Evolutionary conservation across 2,329 filamentous ascomycete species (phyloP).

Genomic region (Cladosporium sp.): DNA sequence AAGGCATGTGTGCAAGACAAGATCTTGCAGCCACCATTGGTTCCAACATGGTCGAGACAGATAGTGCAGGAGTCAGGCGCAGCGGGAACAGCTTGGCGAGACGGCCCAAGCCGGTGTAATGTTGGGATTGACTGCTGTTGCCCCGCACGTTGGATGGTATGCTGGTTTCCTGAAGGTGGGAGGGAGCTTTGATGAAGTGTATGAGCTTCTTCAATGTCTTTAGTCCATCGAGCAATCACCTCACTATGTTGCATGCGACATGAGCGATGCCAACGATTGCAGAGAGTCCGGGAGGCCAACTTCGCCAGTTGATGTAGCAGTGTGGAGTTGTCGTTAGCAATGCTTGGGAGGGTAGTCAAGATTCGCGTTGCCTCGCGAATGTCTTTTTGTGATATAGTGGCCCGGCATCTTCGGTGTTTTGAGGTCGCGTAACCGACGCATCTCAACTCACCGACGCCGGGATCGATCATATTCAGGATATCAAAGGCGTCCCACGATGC

Average conservation of each 20-base stretch:
- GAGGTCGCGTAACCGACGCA: neutral
- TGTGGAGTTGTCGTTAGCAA: neutral
- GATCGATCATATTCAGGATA: neutral
- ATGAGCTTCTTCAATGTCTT: too few relatives aligned
- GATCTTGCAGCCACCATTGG: neutral
- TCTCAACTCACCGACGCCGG: neutral
- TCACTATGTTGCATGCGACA: too few relatives aligned
- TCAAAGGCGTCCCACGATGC: neutral
- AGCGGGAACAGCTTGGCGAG: neutral
- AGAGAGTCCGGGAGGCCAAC: neutral
- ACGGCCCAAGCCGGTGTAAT: neutral
- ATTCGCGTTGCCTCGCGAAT: neutral
- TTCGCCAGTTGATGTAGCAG: neutral
- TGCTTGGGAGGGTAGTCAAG: neutral
- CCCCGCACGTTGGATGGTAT: too few relatives aligned
- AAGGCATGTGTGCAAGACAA: neutral
- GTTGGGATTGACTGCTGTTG: neutral
- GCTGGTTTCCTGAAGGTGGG: too few relatives aligned
- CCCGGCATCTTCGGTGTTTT: neutral
- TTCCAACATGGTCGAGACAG: neutral
- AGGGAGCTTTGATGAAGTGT: too few relatives aligned
- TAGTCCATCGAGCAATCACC: too few relatives aligned
- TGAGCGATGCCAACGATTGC: neutral
- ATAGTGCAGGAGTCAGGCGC: neutral
- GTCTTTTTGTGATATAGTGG: neutral